Evolutionary conservation across 345 rosid genomes (phyloP), one percentile per base, ranked within the genome.

Genomic region (Kernera saxatilis): DNA sequence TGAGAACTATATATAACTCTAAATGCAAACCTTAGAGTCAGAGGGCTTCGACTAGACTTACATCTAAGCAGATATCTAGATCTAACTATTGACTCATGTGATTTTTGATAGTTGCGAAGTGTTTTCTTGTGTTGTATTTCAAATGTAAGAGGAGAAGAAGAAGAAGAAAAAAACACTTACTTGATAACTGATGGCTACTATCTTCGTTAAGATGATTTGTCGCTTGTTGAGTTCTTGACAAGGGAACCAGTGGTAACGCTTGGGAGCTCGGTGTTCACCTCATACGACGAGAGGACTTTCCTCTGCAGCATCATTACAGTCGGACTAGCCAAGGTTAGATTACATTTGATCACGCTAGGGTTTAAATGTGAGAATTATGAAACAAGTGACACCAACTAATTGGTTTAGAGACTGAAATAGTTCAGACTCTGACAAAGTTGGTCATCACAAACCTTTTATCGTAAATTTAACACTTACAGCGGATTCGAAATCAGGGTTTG

Each of bases 401-500:
- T 22, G 56, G 35, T 25, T 12, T 29, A 25, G 12, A 32, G 45
- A 68, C 12, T 43, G 45, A 30, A 55, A 69, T 57, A 26, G 36
- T 58, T 46, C 48, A 40, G 19, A 19, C 49, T 57, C 45, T 59
- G 8, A 61, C 19, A 39, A 40, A 29, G 68, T 37, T 59, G 22
- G 25, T 51, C 26, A 43, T 15, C 64, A 43, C 66, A 36, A 48
- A 40, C 13, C 6, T 8, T 58, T 14, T 10, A 53, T 45, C 74
- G 23, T 62, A 48, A 57, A 70, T 64, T 57, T 35, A 71, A 77
- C 48, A 81, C 97, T 89, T 85, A 91, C 99, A 70, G 84, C 36
- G 75, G 95, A 85, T 82, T 89, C 95, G 69, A 87, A 87, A 74
- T 84, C 93, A 76, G 97, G 96, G 78, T 83, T 84, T 57, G 88